A percentile compares a stretch with the other conserved stretches of the same genome.
These are phyloP conservation scores for Passiflora organensis DNA, from an alignment of 345 rosid genomes.

Conservation along the genomic window DNA sequence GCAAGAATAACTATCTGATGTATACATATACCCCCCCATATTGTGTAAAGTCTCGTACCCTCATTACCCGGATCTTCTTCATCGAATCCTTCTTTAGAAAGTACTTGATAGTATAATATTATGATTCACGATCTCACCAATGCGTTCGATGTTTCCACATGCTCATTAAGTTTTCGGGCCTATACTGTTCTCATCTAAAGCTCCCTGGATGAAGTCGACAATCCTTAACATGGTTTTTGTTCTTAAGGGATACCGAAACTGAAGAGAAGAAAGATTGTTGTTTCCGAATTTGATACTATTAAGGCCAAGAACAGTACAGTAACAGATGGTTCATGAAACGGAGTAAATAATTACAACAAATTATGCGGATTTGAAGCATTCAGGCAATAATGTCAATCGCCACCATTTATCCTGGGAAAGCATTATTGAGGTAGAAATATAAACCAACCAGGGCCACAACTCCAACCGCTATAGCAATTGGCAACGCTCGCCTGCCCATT, in stretches of 20 bases:
- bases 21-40: neutral
- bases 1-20: conserved; percentile 42
- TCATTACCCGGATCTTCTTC: too few species aligned
- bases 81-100: too few species aligned
- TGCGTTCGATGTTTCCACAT: too few species aligned
- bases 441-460: conserved; percentile 59
- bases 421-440: conserved; percentile 65
- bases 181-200: too few species aligned
- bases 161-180: too few species aligned
- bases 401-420: conserved; percentile 23
- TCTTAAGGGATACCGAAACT: too few species aligned
- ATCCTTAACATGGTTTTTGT: too few species aligned
- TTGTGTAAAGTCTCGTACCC: conserved; percentile 8
- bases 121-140: too few species aligned
- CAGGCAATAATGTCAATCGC: neutral
- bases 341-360: conserved; percentile 14
- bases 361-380: neutral
- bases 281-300: neutral
- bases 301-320: conserved; percentile 3
- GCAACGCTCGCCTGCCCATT: conserved; percentile 60
- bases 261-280: too few species aligned
- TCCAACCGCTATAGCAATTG: conserved; percentile 66
- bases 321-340: conserved; percentile 11
- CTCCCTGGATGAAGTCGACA: too few species aligned
- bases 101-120: too few species aligned